Conservation (phyloP, 768 basidiomycete genomes). For the Epithele typhae region DNA sequence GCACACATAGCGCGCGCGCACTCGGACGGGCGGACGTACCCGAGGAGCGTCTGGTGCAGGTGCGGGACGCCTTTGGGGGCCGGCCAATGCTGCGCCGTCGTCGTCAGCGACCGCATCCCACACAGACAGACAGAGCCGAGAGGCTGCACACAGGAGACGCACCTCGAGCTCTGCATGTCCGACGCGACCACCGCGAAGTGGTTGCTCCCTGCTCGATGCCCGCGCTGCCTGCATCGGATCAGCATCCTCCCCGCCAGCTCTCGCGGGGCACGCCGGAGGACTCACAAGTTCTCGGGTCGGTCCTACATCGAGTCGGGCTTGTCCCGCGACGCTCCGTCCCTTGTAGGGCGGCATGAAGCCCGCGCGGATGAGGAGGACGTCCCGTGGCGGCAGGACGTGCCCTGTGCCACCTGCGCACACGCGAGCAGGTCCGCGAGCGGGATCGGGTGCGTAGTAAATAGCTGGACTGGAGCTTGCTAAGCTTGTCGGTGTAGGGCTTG, state of each 20-base stretch:
- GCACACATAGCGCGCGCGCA: no score
- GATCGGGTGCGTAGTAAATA: conserved; percentile 53
- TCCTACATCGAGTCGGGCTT: conserved; percentile 39
- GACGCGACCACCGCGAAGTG: conserved; percentile 69
- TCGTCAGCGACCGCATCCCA: no score
- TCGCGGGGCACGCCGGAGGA: neutral
- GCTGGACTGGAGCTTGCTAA: conserved; percentile 50
- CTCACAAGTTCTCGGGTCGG: conserved; percentile 52
- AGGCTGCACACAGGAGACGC: no score
- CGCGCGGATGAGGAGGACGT: conserved; percentile 56
- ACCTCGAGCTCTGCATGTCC: no score
- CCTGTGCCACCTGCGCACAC: conserved; percentile 56
- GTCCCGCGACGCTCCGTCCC: conserved; percentile 33
- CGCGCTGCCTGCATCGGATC: conserved; percentile 35
- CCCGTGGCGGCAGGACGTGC: conserved; percentile 52
- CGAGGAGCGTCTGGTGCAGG: conserved; percentile 6
- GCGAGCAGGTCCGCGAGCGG: conserved; percentile 50
- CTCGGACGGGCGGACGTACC: no score
- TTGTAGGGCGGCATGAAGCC: conserved; percentile 62
- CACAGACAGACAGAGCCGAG: no score
- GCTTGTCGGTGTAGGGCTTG: conserved; percentile 39
- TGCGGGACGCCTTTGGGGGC: conserved; percentile 39
- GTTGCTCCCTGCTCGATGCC: conserved; percentile 69
- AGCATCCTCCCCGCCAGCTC: neutral
- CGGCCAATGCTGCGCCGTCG: conserved; percentile 51